Evolutionary conservation across 306 rosid species (phyloP).

Genomic region (Abrus pulchellus): DNA sequence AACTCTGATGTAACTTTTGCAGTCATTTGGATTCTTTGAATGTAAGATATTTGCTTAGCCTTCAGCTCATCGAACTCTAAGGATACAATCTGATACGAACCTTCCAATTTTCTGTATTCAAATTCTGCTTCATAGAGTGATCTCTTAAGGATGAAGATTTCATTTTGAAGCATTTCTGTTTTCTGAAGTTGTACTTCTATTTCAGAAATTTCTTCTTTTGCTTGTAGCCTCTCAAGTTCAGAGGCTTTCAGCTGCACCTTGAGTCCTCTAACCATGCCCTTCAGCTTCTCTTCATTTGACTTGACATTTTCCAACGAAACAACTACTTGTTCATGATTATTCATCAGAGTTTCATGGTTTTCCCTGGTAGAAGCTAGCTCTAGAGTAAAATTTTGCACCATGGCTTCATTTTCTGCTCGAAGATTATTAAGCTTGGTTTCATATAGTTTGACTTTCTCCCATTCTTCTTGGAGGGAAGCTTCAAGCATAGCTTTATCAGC

Average conservation of each 20-base stretch:
- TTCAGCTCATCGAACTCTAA: conserved; percentile 56
- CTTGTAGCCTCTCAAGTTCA: conserved; percentile 57
- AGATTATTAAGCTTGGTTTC: conserved; percentile 50
- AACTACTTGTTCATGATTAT: conserved; percentile 47
- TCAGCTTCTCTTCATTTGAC: conserved; percentile 51
- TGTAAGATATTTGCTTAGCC: conserved; percentile 50
- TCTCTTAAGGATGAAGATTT: conserved; percentile 54
- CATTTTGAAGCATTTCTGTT: conserved; percentile 51
- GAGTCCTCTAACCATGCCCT: conserved; percentile 41
- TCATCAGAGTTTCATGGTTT: conserved; percentile 52
- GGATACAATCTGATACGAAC: conserved; percentile 52
- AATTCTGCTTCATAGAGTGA: conserved; percentile 50
- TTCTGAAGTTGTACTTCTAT: conserved; percentile 56
- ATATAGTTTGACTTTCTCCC: conserved; percentile 44
- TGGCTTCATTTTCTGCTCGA: conserved; percentile 49
- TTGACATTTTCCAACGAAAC: conserved; percentile 52
- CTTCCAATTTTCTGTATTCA: conserved; percentile 55
- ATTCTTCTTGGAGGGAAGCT: conserved; percentile 58
- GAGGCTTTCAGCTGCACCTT: conserved; percentile 55
- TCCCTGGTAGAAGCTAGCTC: conserved; percentile 50
- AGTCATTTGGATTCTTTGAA: conserved; percentile 49
- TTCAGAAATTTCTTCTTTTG: conserved; percentile 53
- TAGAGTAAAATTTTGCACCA: conserved; percentile 30
- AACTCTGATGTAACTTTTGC: conserved; percentile 54
- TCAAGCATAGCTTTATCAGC: conserved; percentile 55